A percentile compares a stretch with the other conserved stretches of the same genome.
Evolutionary conservation across 2,329 filamentous ascomycete genomes (phyloP).

Genomic region (Coniochaeta pulveracea): DNA sequence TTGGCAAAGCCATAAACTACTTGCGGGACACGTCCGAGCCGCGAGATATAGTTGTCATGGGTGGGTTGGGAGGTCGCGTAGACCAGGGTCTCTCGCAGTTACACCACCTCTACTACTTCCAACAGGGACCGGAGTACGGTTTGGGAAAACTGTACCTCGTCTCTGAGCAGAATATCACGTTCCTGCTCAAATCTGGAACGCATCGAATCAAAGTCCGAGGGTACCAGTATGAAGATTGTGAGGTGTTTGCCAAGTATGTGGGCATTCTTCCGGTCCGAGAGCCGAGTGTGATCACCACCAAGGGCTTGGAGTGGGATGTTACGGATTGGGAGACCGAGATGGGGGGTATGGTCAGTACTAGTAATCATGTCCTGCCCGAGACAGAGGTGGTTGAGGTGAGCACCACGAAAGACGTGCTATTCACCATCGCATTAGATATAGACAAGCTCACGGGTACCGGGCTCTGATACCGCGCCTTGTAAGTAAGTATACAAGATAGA

Average conservation of each 20-base stretch:
- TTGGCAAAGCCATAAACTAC: slow-evolving; percentile 66
- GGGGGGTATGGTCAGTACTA: slow-evolving; percentile 65
- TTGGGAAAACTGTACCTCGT: slow-evolving; percentile 63
- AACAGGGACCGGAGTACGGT: slow-evolving; percentile 34
- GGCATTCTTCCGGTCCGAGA: slow-evolving; percentile 79
- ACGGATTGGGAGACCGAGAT: slow-evolving; percentile 67
- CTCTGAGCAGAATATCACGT: slow-evolving; percentile 70
- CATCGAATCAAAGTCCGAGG: slow-evolving; percentile 58
- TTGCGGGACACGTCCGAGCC: slow-evolving; percentile 28
- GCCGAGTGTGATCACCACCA: slow-evolving; percentile 66
- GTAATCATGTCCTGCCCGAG: slow-evolving; percentile 58
- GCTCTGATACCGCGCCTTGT: too few relatives aligned
- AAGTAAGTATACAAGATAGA: neutral
- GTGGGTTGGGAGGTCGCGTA: slow-evolving; percentile 78
- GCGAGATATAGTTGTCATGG: slow-evolving; percentile 65
- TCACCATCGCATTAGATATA: slow-evolving; percentile 76
- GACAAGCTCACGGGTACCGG: too few relatives aligned
- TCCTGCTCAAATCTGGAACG: slow-evolving; percentile 58
- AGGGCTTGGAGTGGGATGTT: slow-evolving; percentile 87
- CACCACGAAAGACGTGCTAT: slow-evolving; percentile 55
- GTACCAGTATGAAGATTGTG: slow-evolving; percentile 22
- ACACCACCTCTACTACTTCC: slow-evolving; percentile 66
- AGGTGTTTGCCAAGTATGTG: slow-evolving; percentile 63
- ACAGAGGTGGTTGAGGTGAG: slow-evolving; percentile 50
- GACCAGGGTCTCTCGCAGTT: slow-evolving; percentile 87